Base-by-base conservation (phyloP, 1,284 basidiomycete genomes). In the Naganishia albida region DNA sequence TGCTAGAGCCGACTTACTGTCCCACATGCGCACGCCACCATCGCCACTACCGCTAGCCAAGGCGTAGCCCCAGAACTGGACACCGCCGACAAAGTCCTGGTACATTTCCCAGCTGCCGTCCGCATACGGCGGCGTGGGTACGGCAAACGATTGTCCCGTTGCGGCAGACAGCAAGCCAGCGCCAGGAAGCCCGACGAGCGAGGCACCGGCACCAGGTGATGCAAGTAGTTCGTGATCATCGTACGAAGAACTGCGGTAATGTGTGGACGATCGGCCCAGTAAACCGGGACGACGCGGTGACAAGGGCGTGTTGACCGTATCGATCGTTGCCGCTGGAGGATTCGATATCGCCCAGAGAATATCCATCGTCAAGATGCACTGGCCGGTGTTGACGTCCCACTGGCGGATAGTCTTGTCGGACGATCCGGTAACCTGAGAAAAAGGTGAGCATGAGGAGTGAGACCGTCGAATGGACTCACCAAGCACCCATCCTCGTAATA, bases 291-390 rank as follows among this genome's bases (percentile, higher is more conserved):
- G 62, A 68, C 69, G 49, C 7, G 73, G 73, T 20, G 75, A 74
- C 10, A 73, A 55, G 54, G 64, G 23, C 72, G 70, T 64, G 55
- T 66, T 51, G 70, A 67, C 48, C 65, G 70, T 57, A 68, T 65
- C 70, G 70, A 67, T 73, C 82, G 38, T 81, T 79, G 66, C 81
- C 75, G 63, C 77, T 69, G 84, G 72, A 1, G 93, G 88, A 80
- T 99, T 95, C 18, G 92, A 92, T 72, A 99, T 97, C 2, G 95
- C 95, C 96, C 96, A 99, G 20, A 99, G 86, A 68, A 99, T 96
- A 80, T 99, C 96, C 96, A 99, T 99, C 13, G 95, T 96, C 82
- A 97, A 88, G 56, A 99, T 88, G 77, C 95, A 98, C 82, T 99
- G 95, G 4, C 95, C 95, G 0, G 95, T 98, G 44, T 87, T 86